Percentiles rank a stretch among this genome's conserved stretches.
phyloP scores from a whole-genome alignment of 192 early-diverging fungal species.

The Linderina pennispora region DNA sequence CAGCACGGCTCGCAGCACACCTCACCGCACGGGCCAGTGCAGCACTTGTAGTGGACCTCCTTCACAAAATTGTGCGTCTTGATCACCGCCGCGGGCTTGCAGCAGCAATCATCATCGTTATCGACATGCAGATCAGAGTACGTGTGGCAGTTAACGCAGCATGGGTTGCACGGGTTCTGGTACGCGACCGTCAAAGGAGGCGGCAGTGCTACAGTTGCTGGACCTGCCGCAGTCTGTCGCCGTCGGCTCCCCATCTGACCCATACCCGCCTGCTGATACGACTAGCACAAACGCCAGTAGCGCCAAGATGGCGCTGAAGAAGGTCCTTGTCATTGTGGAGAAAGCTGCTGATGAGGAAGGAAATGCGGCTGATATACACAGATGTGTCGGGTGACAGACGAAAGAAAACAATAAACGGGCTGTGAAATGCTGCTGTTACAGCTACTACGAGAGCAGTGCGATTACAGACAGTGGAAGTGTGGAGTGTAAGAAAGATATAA shows the following conservation, averaged over 20 bases:
- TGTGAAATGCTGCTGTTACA: too few species aligned
- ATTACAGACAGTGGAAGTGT: too few species aligned
- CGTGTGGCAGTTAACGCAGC: slow-evolving; percentile 41
- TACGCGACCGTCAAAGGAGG: slow-evolving; percentile 42
- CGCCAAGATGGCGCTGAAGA: slow-evolving; percentile 15
- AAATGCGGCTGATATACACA: background rate
- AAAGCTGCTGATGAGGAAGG: slow-evolving; percentile 14
- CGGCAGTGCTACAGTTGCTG: slow-evolving; percentile 25
- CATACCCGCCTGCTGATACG: slow-evolving; percentile 5
- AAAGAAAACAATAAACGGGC: too few species aligned
- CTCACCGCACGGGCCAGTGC: slow-evolving; percentile 43
- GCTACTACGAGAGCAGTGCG: too few species aligned
- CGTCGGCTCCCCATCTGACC: too few species aligned
- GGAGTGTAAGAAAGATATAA: too few species aligned
- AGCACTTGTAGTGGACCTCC: slow-evolving; percentile 48
- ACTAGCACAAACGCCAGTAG: slow-evolving; percentile 11
- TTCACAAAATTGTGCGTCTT: slow-evolving; percentile 47
- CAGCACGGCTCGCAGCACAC: slow-evolving; percentile 45
- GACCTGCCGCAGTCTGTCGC: slow-evolving; percentile 7
- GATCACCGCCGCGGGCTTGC: slow-evolving; percentile 45
- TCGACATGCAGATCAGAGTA: slow-evolving; percentile 42
- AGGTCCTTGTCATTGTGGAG: too few species aligned
- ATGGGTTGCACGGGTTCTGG: slow-evolving; percentile 43
- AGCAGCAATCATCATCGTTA: slow-evolving; percentile 40
- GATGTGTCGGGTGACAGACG: too few species aligned